Evolutionary conservation across 2,329 filamentous ascomycete genomes (phyloP), one percentile per base, ranked within the genome.

Genomic region (Nigrograna mackinnonii): DNA sequence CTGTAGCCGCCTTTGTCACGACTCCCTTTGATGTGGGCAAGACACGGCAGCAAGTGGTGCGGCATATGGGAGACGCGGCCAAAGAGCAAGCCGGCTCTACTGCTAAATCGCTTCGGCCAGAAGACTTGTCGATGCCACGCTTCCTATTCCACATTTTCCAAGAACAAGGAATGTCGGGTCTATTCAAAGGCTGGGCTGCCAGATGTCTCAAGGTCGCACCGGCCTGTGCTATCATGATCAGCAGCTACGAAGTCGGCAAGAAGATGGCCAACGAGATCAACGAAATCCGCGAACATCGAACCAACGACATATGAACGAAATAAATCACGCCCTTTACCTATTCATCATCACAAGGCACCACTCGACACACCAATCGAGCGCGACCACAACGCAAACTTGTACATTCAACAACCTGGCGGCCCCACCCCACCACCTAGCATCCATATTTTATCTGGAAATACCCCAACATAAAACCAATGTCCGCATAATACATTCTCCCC

Each of bases 181-280:
- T 99, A 4, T 97, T 95, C 81, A 88, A 79, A 57, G 94, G 94
- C 32, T 96, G 91, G 89, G 86, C 90, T 18, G 91, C 94, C 0
- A 79, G 94, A 28, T 95, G 90, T 54, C 75, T 97, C 47, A 97
- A 97, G 67, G 91, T 99, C 4, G 92, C 94, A 1, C 94, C 94
- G 1, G 90, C 92, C 0, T 99, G 94, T 70, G 94, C 94, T 20
- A 97, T 99, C 65, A 99, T 99, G 94, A 97, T 99, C 64, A 95
- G 89, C 65, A 96, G 87, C 64, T 99, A 97, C 68, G 94, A 99
- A 69, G 82, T 97, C 26, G 91, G 94, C 37, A 99, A 99, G 78
- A 86, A 88, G 67, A 85, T 87, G 65, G 95, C 95, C 22, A 79
- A 83, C 40, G 79, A 81, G 9, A 82, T 89, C 37, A 96, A 97